These are phyloP conservation scores for Abrus pulchellus DNA, from an alignment of 306 rosid genomes.

Conservation along the genomic window DNA sequence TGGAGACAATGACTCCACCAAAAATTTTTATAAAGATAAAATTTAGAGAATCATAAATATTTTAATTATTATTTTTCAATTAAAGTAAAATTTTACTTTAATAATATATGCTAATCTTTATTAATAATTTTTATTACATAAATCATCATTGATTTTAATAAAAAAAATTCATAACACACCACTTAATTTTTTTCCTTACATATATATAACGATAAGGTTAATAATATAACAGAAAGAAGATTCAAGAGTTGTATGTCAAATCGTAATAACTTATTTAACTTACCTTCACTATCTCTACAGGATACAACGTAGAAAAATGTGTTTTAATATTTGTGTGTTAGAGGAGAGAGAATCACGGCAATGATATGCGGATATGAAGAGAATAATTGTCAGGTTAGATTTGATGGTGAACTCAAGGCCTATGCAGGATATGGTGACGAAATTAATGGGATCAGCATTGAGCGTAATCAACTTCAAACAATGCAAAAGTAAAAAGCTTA, in stretches of 20 bases:
- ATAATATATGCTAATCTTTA: too few relatives aligned
- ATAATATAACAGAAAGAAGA: background rate
- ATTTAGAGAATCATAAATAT: too few relatives aligned
- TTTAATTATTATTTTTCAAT: too few relatives aligned
- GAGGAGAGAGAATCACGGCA: conserved; percentile 13
- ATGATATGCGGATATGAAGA: background rate
- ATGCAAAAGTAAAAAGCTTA: conserved; percentile 14
- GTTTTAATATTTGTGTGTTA: background rate
- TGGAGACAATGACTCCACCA: background rate
- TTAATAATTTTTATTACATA: too few relatives aligned
- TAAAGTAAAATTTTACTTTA: too few relatives aligned
- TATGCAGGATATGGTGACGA: background rate
- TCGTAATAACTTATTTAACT: too few relatives aligned
- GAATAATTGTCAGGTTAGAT: conserved; percentile 4
- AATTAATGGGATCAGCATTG: background rate
- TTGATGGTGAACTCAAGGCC: background rate
- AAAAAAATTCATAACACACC: too few relatives aligned
- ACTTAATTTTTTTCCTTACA: too few relatives aligned
- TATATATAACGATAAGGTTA: background rate
- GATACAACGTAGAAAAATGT: too few relatives aligned
- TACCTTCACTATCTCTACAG: too few relatives aligned
- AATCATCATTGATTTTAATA: too few relatives aligned
- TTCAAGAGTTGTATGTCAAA: background rate
- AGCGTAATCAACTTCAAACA: conserved; percentile 24
- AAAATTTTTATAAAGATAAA: too few relatives aligned